Evolutionary conservation across 805 yeast genomes (phyloP).

Genomic region (Metschnikowia henanensis): DNA sequence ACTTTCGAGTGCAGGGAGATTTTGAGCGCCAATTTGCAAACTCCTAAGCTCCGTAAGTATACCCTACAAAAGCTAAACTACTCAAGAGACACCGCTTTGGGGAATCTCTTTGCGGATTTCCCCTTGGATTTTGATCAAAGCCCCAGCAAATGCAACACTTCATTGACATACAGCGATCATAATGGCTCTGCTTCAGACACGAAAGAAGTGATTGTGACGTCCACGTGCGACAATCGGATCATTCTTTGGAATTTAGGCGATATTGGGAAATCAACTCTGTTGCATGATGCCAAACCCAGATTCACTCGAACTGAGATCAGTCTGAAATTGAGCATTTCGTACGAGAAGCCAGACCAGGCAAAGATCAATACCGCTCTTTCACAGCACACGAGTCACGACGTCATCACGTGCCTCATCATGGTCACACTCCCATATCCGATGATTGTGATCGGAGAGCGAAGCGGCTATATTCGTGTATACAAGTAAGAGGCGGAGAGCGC

Average conservation of each 20-base stretch:
- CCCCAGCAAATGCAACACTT: conserved; percentile 6
- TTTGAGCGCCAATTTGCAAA: conserved; percentile 20
- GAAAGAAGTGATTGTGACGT: conserved; percentile 20
- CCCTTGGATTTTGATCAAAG: conserved; percentile 20
- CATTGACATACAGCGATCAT: conserved; percentile 4
- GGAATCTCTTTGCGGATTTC: conserved; percentile 20
- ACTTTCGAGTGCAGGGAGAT: conserved; percentile 52
- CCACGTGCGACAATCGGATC: conserved; percentile 29
- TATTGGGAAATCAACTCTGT: conserved; percentile 10
- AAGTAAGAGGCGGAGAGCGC: conserved; percentile 27
- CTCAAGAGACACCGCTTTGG: conserved; percentile 18
- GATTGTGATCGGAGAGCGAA: conserved; percentile 65
- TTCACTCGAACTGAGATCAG: conserved; percentile 16
- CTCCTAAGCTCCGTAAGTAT: conserved; percentile 26
- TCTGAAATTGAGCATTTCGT: conserved; percentile 15
- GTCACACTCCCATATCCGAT: conserved; percentile 54
- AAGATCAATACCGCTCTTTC: neutral
- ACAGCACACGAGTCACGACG: conserved; percentile 46
- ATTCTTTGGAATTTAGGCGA: conserved; percentile 29
- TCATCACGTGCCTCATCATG: conserved; percentile 48
- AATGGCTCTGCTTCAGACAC: conserved; percentile 1
- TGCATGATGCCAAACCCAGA: neutral
- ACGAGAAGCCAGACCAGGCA: conserved; percentile 13
- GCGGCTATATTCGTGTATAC: conserved; percentile 64
- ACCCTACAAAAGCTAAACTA: conserved; percentile 21